These are phyloP conservation scores for Maudiozyma humilis DNA, from an alignment of 1,139 yeast genomes.

Conservation along the genomic window DNA sequence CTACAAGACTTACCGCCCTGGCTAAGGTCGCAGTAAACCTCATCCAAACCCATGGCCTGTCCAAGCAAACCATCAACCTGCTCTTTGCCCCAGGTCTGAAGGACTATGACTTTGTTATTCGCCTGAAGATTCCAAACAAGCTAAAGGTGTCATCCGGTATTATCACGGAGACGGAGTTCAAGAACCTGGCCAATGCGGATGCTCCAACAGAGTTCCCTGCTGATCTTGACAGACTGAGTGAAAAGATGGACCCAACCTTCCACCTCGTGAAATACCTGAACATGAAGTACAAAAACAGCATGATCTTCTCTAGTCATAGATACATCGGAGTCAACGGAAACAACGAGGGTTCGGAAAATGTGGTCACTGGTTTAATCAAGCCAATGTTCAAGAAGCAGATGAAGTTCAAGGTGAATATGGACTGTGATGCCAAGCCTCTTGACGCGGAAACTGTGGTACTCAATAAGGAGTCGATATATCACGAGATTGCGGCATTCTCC, in stretches of 20 bases:
- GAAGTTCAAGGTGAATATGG: constrained; percentile 72
- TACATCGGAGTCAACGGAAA: constrained; percentile 46
- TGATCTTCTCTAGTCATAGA: constrained; percentile 53
- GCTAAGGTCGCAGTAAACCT: constrained; percentile 65
- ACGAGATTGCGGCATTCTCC: constrained; percentile 68
- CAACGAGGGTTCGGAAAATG: constrained; percentile 35
- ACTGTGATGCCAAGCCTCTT: constrained; percentile 63
- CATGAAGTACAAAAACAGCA: constrained; percentile 43
- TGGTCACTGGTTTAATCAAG: constrained; percentile 72
- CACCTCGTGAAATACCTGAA: constrained; percentile 49
- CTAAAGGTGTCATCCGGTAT: constrained; percentile 47
- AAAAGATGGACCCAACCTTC: constrained; percentile 49
- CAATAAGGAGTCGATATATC: constrained; percentile 65
- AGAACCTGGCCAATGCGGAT: constrained; percentile 45
- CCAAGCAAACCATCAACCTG: constrained; percentile 41
- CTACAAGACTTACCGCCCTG: constrained; percentile 79
- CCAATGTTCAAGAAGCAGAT: constrained; percentile 49
- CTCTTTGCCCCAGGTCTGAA: constrained; percentile 72
- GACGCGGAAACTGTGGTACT: constrained; percentile 49
- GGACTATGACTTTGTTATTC: constrained; percentile 76
- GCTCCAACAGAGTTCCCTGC: constrained; percentile 29
- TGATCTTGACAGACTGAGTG: constrained; percentile 27
- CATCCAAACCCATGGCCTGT: constrained; percentile 40
- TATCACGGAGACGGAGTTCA: constrained; percentile 47
- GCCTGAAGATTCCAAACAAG: constrained; percentile 42